A percentile compares a stretch with the other conserved stretches of the same genome.
phyloP scores from a whole-genome alignment of 2,329 filamentous ascomycete species.

The Sarocladium oryzae region DNA sequence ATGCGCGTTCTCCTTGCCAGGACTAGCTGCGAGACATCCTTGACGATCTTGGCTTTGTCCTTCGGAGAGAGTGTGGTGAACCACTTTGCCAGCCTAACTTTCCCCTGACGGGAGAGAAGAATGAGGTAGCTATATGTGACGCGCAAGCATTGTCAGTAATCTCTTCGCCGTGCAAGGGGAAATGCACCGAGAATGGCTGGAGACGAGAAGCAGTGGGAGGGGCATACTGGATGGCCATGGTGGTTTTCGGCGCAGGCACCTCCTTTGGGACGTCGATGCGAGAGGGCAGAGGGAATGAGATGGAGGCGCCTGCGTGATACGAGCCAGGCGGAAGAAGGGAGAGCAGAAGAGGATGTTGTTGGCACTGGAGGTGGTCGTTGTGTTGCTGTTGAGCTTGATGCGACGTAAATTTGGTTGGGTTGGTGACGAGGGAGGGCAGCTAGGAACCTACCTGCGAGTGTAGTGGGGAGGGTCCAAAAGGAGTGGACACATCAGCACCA shows the following conservation, averaged over 20 bases:
- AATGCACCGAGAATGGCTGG: conserved; percentile 14
- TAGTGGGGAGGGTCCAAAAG: neutral
- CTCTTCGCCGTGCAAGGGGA: neutral
- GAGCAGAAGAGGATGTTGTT: conserved; percentile 12
- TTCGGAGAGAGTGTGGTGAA: conserved; percentile 96
- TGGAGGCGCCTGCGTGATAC: neutral
- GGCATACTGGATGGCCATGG: conserved; percentile 40
- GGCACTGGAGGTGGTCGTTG: conserved; percentile 11
- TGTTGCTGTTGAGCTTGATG: conserved; percentile 18
- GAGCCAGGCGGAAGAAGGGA: conserved; percentile 11
- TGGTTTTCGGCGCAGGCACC: conserved; percentile 17
- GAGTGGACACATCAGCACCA: conserved; percentile 7
- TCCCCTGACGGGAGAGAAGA: conserved; percentile 94
- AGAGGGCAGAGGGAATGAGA: conserved; percentile 14
- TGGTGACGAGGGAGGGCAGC: conserved; percentile 16
- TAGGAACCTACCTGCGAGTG: neutral
- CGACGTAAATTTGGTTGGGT: conserved; percentile 17
- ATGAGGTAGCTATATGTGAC: conserved; percentile 73
- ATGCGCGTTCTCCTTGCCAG: conserved; percentile 93
- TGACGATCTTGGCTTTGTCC: conserved; percentile 99
- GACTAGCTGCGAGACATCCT: conserved; percentile 97
- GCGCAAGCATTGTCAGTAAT: conserved; percentile 11
- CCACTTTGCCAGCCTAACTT: conserved; percentile 99
- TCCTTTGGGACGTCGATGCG: conserved; percentile 5
- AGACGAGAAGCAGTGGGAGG: conserved; percentile 12